These are phyloP conservation scores for Barbarea vulgaris DNA, from an alignment of 345 rosid genomes.

Conservation along the genomic window DNA sequence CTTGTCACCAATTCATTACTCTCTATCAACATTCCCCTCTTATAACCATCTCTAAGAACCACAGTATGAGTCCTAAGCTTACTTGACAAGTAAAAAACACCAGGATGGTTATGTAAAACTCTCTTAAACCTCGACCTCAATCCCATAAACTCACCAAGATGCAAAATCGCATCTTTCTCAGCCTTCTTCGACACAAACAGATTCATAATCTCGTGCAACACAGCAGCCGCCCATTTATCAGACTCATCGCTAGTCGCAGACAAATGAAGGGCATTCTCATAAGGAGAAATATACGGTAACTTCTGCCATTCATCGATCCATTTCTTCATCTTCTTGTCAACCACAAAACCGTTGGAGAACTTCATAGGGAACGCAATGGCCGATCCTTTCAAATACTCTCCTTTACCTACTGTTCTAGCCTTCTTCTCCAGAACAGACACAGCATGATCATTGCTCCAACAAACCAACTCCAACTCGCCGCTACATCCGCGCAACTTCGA, in stretches of 20 bases:
- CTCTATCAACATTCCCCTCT: slow-evolving; percentile 71
- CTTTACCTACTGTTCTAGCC: slow-evolving; percentile 37
- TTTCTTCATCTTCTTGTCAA: slow-evolving; percentile 77
- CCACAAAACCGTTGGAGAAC: slow-evolving; percentile 61
- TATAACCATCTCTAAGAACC: slow-evolving; percentile 75
- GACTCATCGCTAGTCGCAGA: slow-evolving; percentile 67
- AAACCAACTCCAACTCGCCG: slow-evolving; percentile 72
- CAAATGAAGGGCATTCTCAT: slow-evolving; percentile 63
- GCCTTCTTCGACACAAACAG: slow-evolving; percentile 76
- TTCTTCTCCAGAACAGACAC: slow-evolving; percentile 67
- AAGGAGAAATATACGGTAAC: slow-evolving; percentile 82
- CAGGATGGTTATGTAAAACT: slow-evolving; percentile 72
- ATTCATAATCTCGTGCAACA: slow-evolving; percentile 77
- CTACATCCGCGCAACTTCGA: slow-evolving; percentile 14
- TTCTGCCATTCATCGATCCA: slow-evolving; percentile 86
- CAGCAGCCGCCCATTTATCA: slow-evolving; percentile 74
- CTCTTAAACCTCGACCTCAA: slow-evolving; percentile 86
- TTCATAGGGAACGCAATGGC: slow-evolving; percentile 62
- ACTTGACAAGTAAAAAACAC: slow-evolving; percentile 72
- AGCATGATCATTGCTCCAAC: slow-evolving; percentile 72
- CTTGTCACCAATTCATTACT: slow-evolving; percentile 55
- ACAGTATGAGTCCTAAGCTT: slow-evolving; percentile 74
- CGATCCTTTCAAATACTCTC: slow-evolving; percentile 45
- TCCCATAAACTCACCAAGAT: slow-evolving; percentile 71
- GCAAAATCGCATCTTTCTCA: slow-evolving; percentile 62